Base-by-base conservation (phyloP, 2,329 filamentous ascomycete genomes). In the Pseudocercospora fijiensis region DNA sequence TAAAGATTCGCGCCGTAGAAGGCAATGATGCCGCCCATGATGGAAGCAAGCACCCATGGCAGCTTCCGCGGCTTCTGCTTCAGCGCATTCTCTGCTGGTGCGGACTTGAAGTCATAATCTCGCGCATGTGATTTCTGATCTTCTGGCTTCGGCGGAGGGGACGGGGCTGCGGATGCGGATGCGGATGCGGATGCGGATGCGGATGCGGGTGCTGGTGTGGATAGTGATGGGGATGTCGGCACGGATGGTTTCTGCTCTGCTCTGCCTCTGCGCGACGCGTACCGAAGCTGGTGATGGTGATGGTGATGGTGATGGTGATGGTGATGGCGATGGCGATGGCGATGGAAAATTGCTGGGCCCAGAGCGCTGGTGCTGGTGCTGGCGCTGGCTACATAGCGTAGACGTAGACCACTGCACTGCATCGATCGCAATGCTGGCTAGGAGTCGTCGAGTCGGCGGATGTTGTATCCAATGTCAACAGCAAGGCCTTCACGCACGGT, bases 1-100 rank as follows among this genome's bases (percentile, higher is more conserved):
- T 74, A 76, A 20, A 81, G 70, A 62, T 75, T 72, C 7, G 74
- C 69, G 41, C 70, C 71, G 64, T 82, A 82, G 67, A 79, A 72
- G 28, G 77, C 78, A 45, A 80, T 67, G 3, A 71, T 76, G 47
- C 77, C 78, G 24, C 51, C 57, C 57, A 58, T 58, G 37, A 58
- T 26, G 27, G 57, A 45, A 30, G 57, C 26, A 16, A 58, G 37
- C n/a, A 49, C 22, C 41, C 57, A 56, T 33, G 53, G 53, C 26
- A 56, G 28, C 27, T 20, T 56, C 10, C 53, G 53, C 18, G 16
- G n/a, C 20, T 37, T 56, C 28, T 56, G 53, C 28, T 37, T 33
- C 11, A 56, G 53, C 28, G 53, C 53, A 37, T 56, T 56, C n/a
- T 56, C 27, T 11, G 52, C 28, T 8, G 52, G 52, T 22, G 7